Percentiles rank a stretch among this genome's conserved stretches.
Evolutionary conservation across 345 rosid genomes (phyloP).

Genomic region (Salix suchowensis): DNA sequence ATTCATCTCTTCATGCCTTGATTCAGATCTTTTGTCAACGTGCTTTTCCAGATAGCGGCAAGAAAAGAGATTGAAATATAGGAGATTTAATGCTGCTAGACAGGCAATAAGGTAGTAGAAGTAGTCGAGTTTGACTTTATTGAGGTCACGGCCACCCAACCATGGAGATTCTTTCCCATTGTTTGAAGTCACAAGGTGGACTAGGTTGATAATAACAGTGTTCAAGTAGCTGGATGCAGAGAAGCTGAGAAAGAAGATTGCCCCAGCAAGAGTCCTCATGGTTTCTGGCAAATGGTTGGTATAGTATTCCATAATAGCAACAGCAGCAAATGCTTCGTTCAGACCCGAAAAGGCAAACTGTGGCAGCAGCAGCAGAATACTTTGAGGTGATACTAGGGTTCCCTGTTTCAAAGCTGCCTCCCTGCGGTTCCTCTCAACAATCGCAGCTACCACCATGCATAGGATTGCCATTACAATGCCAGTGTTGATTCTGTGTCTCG

Average conservation of each 20-base stretch:
- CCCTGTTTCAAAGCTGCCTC: slow-evolving; percentile 34
- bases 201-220: slow-evolving; percentile 40
- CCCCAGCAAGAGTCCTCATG: slow-evolving; percentile 76
- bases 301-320: slow-evolving; percentile 63
- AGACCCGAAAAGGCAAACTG: slow-evolving; percentile 61
- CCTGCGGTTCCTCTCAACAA: slow-evolving; percentile 44
- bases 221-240: slow-evolving; percentile 50
- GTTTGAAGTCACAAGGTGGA: slow-evolving; percentile 22
- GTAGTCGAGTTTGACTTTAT: slow-evolving; percentile 45
- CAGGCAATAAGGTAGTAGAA: slow-evolving; percentile 48
- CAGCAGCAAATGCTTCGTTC: slow-evolving; percentile 63
- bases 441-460: slow-evolving; percentile 52
- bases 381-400: slow-evolving; percentile 43
- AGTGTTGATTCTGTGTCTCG: slow-evolving; percentile 44
- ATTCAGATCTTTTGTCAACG: not conserved
- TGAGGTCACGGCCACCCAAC: slow-evolving; percentile 64
- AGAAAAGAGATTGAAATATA: slow-evolving; percentile 52
- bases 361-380: slow-evolving; percentile 43
- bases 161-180: slow-evolving; percentile 35
- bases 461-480: slow-evolving; percentile 53
- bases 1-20: not conserved
- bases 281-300: slow-evolving; percentile 62
- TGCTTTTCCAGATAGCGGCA: slow-evolving; percentile 19
- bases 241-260: slow-evolving; percentile 58
- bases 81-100: slow-evolving; percentile 34